Base-by-base conservation (phyloP, 345 rosid genomes). In the Xanthoceras sorbifolium region DNA sequence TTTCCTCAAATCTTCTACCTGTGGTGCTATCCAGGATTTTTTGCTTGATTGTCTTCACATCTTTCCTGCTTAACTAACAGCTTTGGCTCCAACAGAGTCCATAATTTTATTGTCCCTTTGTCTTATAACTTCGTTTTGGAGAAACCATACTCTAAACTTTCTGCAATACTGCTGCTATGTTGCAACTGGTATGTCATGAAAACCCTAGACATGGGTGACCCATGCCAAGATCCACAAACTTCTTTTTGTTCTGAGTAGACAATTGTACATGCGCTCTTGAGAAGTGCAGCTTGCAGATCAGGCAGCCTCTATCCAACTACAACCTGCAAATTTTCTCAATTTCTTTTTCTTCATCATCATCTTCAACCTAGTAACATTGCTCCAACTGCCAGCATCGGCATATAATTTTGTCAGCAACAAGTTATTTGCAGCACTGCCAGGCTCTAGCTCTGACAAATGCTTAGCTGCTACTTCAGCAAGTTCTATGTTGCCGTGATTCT, bases 381-480 rank as follows among this genome's bases (percentile, higher is more conserved):
- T 88, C 94, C 91, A 91, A 64, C 83, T 88, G 32, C 95, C 94
- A 77, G 83, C 83, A 78, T 84, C 81, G 65, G 92, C 95, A 66
- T 91, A 86, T 66, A 94, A 76, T 81, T 84, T 81, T 2, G 92
- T 81, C 80, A 95, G 28, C 44, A 90, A 78, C 82, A 85, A 62
- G 14, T 73, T 81, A 69, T 89, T 90, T 54, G 91, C 97, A 38
- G 85, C 82, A 85, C 89, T 90, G 68, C 62, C 83, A 25, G 98
- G 98, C 82, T 95, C 97, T 25, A 95, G 89, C 83, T 87, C 79
- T 26, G 84, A 78, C 77, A 95, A 82, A 6, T 82, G 90, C 82
- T 72, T 84, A 32, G 90, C 90, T 5, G 99, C 96, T 46, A 87
- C 64, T 74, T 83, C 81, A n/a, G 90, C 99, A 28, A 95, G 90